Percentiles rank a stretch among this genome's conserved stretches.
Conservation (phyloP, 2,329 filamentous ascomycete species). For the Zasmidium cellare region DNA sequence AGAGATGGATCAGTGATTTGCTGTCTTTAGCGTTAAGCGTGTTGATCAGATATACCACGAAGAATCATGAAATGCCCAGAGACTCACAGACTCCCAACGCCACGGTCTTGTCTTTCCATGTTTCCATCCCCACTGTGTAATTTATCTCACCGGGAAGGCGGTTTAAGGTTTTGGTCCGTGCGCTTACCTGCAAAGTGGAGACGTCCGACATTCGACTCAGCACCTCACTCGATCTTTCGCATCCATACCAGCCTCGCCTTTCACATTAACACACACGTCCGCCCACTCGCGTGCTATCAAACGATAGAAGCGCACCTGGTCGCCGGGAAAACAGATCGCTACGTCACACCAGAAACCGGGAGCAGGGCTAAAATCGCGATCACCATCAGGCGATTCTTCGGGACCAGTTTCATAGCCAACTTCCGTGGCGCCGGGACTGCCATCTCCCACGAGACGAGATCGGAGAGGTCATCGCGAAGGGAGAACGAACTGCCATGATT, state of each 20-base stretch:
- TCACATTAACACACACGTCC: neutral
- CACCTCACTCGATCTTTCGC: neutral
- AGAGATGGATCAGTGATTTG: slow-evolving; percentile 18
- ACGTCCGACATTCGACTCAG: neutral
- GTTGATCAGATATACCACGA: too few species aligned
- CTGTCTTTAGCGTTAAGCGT: slow-evolving; percentile 4
- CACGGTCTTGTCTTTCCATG: neutral
- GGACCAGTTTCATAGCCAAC: neutral
- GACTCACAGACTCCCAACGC: too few species aligned
- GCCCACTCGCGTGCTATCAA: neutral
- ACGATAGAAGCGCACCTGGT: neutral
- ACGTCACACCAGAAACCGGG: neutral
- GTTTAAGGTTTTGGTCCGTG: neutral
- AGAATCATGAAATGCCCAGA: too few species aligned
- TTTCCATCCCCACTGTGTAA: neutral
- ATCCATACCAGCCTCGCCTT: neutral
- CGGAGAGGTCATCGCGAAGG: too few species aligned
- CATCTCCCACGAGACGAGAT: neutral
- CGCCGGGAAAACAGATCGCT: too few species aligned
- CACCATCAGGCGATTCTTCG: neutral
- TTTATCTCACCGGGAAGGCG: neutral
- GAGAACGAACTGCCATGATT: neutral
- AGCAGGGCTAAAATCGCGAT: too few species aligned
- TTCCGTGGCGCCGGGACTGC: neutral
- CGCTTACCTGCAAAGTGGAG: neutral